A percentile compares a stretch with the other conserved stretches of the same genome.
phyloP scores from a whole-genome alignment of 176 grass and related monocot species.

The Carex pumila region DNA sequence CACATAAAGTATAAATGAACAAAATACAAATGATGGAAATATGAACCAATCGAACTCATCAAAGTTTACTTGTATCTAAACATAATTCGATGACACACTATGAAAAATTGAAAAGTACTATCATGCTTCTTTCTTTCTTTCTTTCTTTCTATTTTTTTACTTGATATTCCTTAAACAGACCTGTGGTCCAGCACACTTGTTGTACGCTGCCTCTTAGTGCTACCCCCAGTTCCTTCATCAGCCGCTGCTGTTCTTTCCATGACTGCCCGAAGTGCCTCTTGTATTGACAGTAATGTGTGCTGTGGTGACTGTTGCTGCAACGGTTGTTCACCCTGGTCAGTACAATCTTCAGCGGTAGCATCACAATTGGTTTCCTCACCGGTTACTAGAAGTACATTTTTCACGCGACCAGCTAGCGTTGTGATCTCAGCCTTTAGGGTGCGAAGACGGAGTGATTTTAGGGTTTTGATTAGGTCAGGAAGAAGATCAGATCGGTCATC shows the following conservation, averaged over 20 bases:
- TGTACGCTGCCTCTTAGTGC: slow-evolving; percentile 91
- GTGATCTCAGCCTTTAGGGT: slow-evolving; percentile 95
- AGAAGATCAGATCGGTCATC: slow-evolving; percentile 93
- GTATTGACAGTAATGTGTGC: slow-evolving; percentile 65
- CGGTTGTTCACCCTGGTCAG: background rate
- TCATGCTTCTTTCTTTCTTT: slow-evolving; percentile 34
- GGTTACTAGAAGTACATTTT: slow-evolving; percentile 81
- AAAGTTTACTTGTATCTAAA: slow-evolving; percentile 11
- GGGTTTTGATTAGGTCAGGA: slow-evolving; percentile 84
- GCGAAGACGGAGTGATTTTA: slow-evolving; percentile 73
- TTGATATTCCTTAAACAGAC: slow-evolving; percentile 54
- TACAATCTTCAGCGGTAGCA: background rate
- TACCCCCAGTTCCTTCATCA: slow-evolving; percentile 52
- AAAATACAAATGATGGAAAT: background rate
- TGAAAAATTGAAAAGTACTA: slow-evolving; percentile 35
- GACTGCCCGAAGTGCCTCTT: slow-evolving; percentile 72
- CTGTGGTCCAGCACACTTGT: slow-evolving; percentile 78
- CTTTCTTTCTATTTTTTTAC: no score
- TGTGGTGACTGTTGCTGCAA: slow-evolving; percentile 39
- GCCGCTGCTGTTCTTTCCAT: slow-evolving; percentile 59
- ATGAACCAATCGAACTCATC: background rate
- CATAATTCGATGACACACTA: background rate
- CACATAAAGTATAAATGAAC: background rate
- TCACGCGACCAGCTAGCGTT: slow-evolving; percentile 84
- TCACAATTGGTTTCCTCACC: slow-evolving; percentile 30